phyloP scores from a whole-genome alignment of 495 filamentous ascomycete genomes.

The Parathielavia hyrcaniae region DNA sequence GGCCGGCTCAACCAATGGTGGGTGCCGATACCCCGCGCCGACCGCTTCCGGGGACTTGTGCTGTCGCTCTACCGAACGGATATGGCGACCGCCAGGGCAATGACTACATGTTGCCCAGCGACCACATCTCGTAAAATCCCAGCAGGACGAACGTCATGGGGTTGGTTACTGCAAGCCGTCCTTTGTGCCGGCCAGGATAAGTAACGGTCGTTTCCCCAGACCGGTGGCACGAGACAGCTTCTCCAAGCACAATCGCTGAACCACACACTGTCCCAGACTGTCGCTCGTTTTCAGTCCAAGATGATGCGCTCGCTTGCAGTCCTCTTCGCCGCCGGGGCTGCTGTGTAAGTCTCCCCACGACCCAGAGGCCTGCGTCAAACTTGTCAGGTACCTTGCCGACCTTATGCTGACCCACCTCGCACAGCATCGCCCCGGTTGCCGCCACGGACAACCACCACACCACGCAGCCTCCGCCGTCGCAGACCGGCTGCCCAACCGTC shows the following conservation, averaged over 20 bases:
- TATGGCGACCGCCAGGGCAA: neutral
- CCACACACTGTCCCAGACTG: neutral
- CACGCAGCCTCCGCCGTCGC: neutral
- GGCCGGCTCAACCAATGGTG: slow-evolving; percentile 4
- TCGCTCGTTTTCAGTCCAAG: slow-evolving; percentile 6
- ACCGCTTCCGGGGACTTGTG: slow-evolving; percentile 4
- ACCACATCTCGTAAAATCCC: neutral
- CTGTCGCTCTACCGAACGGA: slow-evolving; percentile 5
- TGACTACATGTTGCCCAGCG: neutral
- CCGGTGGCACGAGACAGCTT: neutral
- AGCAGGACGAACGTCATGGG: neutral
- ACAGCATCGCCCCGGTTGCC: slow-evolving; percentile 8
- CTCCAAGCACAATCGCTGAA: slow-evolving; percentile 2
- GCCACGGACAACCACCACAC: slow-evolving; percentile 4
- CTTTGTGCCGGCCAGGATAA: neutral
- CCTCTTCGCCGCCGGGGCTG: slow-evolving; percentile 7
- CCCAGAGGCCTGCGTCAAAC: neutral
- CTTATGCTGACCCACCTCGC: neutral
- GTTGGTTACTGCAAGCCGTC: neutral
- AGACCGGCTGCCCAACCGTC: slow-evolving; percentile 17
- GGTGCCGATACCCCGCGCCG: slow-evolving; percentile 5
- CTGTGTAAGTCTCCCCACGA: slow-evolving; percentile 3
- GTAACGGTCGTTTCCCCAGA: neutral
- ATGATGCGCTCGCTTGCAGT: slow-evolving; percentile 10
- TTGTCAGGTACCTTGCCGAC: too few relatives aligned